Evolutionary conservation across 352 stramenopile species (phyloP), one percentile per base, ranked within the genome.

Genomic region (Pelagophyceae sp.): DNA sequence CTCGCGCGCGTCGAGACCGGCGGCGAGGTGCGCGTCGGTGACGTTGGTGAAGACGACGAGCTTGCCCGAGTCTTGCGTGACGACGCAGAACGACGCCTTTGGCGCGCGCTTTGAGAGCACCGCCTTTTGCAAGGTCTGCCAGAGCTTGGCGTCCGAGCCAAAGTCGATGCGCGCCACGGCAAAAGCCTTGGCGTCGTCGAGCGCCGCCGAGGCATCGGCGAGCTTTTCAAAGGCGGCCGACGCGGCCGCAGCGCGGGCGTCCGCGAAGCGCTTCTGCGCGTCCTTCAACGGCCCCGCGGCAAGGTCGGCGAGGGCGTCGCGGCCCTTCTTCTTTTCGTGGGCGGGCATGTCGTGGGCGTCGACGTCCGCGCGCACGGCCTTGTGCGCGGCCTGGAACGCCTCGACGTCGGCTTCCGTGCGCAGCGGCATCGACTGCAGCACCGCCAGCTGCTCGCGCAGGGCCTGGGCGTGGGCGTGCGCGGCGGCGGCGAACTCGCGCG

Each of bases 81-180:
- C 95, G 35, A 74, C 37, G 35, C 19, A 89, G 77, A 95, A 89
- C 79, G 92, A 90, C 38, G 91, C 91, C 78, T 76, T 87, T 15
- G 89, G 89, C 61, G 92, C 82, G 40, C 90, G 81, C 29, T 84
- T 82, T 45, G 76, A 83, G 27, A 74, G 37, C 83, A 94, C 92
- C 45, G 93, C 88, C 82, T 98, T 96, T 38, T 95, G 85, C 83
- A 96, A 91, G 79, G 96, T 93, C 74, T 89, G 86, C 51, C 90
- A 93, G 77, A 97, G 85, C 84, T 98, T 98, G 23, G 90, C 92
- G 84, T 98, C 93, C 60, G 91, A 89, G 76, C 93, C 94, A 71
- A 98, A 95, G 80, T 98, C 93, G 60, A 96, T 90, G 79, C 94
- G 90, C 67, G 96, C 85, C 0, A 98, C 85, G n/a, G 97, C 82